Conservation (phyloP, 73 alveolate species). For the Blepharisma japonicum region DNA sequence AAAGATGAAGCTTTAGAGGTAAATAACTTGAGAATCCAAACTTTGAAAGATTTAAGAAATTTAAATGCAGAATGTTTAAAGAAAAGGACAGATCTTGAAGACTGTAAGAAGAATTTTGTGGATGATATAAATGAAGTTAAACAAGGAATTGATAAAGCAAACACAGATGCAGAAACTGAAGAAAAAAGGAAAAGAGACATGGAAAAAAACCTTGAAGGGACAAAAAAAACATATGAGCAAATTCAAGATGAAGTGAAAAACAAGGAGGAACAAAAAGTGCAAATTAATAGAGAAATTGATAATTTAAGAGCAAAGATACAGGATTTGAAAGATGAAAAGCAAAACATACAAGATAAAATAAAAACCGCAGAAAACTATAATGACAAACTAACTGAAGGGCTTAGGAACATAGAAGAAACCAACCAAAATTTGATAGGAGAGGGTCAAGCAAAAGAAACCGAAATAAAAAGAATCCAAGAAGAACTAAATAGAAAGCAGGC, state of each 20-base stretch:
- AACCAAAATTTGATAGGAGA: not conserved
- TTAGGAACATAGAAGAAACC: conserved; percentile 33
- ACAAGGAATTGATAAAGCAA: conserved; percentile 53
- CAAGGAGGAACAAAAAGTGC: conserved; percentile 42
- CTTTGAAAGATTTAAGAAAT: not conserved
- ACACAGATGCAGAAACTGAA: conserved; percentile 36
- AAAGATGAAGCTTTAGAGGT: conserved; percentile 32
- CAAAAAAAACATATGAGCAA: conserved; percentile 43
- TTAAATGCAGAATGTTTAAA: conserved; percentile 33
- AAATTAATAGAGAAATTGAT: conserved; percentile 52
- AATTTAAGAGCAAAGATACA: conserved; percentile 38
- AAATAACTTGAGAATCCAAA: conserved; percentile 21
- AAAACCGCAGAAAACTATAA: conserved; percentile 29
- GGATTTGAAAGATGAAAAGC: conserved; percentile 28
- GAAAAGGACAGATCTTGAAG: conserved; percentile 54
- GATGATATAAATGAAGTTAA: conserved; percentile 31
- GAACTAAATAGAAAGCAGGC: conserved; percentile 1
- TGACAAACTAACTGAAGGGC: conserved; percentile 28
- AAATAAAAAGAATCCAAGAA: conserved; percentile 29
- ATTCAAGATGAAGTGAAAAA: conserved; percentile 44
- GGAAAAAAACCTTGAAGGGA: conserved; percentile 48
- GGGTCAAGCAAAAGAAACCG: conserved; percentile 1
- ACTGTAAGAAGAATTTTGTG: conserved; percentile 39
- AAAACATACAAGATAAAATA: conserved; percentile 23
- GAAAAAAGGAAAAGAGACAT: conserved; percentile 47